Conservation (phyloP, 2,329 filamentous ascomycete species). For the Lachnellula occidentalis region DNA sequence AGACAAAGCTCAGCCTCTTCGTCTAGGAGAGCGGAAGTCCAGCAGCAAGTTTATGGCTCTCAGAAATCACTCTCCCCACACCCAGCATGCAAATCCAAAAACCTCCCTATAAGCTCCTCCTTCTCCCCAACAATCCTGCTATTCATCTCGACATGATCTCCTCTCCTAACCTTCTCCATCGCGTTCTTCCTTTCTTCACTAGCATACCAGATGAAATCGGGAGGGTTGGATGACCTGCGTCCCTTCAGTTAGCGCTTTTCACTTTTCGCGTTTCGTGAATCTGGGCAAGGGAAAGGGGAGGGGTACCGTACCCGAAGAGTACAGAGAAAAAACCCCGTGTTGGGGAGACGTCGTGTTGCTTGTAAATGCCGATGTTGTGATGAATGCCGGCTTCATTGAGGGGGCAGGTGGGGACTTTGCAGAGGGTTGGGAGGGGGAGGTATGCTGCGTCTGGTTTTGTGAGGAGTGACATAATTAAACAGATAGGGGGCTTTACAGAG, state of each 20-base stretch:
- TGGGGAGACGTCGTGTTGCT: not conserved
- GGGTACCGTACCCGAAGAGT: too few species aligned
- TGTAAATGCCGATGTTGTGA: conserved; percentile 5
- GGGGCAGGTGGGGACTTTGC: not conserved
- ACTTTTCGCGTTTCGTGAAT: not conserved
- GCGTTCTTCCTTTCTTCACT: conserved; percentile 1
- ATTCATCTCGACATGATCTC: conserved; percentile 9
- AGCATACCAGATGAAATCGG: conserved; percentile 11
- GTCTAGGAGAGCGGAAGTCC: not conserved
- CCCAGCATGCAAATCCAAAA: conserved; percentile 10
- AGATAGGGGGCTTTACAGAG: too few species aligned
- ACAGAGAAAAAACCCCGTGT: too few species aligned
- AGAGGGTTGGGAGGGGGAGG: conserved; percentile 1
- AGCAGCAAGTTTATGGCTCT: not conserved
- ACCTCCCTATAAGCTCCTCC: conserved; percentile 2
- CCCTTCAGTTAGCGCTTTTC: not conserved
- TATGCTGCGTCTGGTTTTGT: not conserved
- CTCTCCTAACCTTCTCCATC: conserved; percentile 5
- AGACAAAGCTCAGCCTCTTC: not conserved
- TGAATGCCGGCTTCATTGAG: conserved; percentile 5
- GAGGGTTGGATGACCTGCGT: conserved; percentile 6
- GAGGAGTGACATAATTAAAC: not conserved
- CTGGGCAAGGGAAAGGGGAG: not conserved
- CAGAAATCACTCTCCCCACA: not conserved
- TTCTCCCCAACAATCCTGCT: conserved; percentile 4